phyloP scores from a whole-genome alignment of 306 rosid genomes.

The Glycine tomentella region DNA sequence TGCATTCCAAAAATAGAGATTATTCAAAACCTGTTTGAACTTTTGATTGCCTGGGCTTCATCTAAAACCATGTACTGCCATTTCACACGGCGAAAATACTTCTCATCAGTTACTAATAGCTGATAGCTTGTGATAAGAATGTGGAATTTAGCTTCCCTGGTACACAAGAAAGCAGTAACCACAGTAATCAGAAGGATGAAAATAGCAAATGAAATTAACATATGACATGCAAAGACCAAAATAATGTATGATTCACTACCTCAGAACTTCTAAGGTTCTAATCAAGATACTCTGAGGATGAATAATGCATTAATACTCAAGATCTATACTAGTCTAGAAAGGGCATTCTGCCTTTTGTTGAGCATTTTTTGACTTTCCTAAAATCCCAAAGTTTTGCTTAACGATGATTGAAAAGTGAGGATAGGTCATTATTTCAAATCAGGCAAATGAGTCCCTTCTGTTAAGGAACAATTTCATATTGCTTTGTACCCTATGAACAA shows the following conservation, averaged over 20 bases:
- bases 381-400: constrained; percentile 9
- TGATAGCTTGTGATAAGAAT: constrained; percentile 95
- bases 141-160: constrained; percentile 95
- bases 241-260: constrained; percentile 13
- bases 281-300: constrained; percentile 24
- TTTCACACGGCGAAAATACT: constrained; percentile 89
- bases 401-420: too few relatives aligned
- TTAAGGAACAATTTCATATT: too few relatives aligned
- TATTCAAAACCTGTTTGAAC: constrained; percentile 75
- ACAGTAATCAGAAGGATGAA: constrained; percentile 27
- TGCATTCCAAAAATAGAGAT: constrained; percentile 34
- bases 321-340: neutral
- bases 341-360: neutral
- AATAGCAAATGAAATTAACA: constrained; percentile 19
- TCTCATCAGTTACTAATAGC: constrained; percentile 87
- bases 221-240: constrained; percentile 3
- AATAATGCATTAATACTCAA: constrained; percentile 16
- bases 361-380: neutral
- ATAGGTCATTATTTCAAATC: too few relatives aligned
- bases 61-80: constrained; percentile 99
- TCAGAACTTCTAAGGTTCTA: constrained; percentile 25
- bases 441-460: too few relatives aligned
- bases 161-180: constrained; percentile 31
- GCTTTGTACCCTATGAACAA: neutral
- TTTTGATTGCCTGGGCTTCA: constrained; percentile 99